phyloP scores from a whole-genome alignment of 2,329 filamentous ascomycete genomes.

The Verticillium albo-atrum region DNA sequence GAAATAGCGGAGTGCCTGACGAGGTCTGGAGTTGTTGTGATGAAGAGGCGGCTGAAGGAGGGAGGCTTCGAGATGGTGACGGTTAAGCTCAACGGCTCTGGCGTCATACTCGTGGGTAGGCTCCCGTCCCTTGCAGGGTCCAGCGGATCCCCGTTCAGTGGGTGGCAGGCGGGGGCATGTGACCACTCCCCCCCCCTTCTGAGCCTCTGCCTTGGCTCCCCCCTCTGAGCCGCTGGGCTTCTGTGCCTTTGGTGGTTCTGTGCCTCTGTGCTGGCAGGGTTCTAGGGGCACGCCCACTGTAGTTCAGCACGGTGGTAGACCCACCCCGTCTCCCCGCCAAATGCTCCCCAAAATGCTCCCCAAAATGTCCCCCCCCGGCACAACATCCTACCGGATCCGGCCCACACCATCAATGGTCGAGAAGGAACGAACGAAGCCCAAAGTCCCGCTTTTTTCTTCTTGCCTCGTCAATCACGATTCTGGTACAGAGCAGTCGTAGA shows the following conservation, averaged over 20 bases:
- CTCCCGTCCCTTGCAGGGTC: neutral
- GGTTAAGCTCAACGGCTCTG: neutral
- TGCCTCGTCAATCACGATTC: neutral
- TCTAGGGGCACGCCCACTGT: neutral
- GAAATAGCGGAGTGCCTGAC: neutral
- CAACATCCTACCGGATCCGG: neutral
- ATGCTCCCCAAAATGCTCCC: neutral
- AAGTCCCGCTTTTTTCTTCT: neutral
- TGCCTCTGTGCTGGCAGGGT: neutral
- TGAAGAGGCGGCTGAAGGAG: neutral
- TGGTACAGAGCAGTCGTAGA: too few relatives aligned
- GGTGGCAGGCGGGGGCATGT: neutral
- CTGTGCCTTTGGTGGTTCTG: too few relatives aligned
- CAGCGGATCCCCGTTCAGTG: neutral
- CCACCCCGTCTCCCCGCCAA: neutral
- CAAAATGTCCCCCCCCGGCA: neutral
- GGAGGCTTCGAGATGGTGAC: neutral
- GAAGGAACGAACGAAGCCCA: neutral
- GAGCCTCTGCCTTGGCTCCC: too few relatives aligned
- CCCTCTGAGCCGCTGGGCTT: too few relatives aligned
- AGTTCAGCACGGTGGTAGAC: neutral
- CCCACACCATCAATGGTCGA: neutral
- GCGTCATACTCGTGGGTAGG: neutral
- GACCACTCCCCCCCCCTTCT: too few relatives aligned
- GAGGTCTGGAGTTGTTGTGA: neutral